Percentiles rank a stretch among this genome's conserved stretches.
phyloP scores from a whole-genome alignment of 2,329 filamentous ascomycete genomes.

The Fusarium clavum region DNA sequence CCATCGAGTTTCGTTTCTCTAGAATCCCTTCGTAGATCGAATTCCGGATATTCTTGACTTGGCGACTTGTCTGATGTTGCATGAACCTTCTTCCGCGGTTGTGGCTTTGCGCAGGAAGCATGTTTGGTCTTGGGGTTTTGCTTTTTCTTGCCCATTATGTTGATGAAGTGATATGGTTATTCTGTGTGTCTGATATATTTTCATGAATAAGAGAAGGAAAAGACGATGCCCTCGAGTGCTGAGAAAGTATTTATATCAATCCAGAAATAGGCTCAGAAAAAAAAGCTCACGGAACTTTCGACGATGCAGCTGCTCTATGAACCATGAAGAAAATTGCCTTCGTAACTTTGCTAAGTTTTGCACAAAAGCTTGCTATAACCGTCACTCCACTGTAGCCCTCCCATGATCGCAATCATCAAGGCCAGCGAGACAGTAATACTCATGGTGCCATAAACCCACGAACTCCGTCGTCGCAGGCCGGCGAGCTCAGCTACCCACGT shows the following conservation, averaged over 20 bases:
- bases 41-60: not conserved
- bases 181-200: not conserved
- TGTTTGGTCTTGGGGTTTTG: not conserved
- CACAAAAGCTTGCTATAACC: constrained; percentile 59
- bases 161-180: not conserved
- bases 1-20: not conserved
- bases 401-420: constrained; percentile 77
- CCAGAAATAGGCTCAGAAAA: not conserved
- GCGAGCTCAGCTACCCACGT: constrained; percentile 74
- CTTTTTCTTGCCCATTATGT: not conserved
- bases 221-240: not conserved
- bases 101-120: not conserved
- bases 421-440: constrained; percentile 71
- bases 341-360: constrained; percentile 7
- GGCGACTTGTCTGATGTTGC: not conserved
- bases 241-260: not conserved
- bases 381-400: constrained; percentile 76
- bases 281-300: not conserved
- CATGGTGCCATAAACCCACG: constrained; percentile 74
- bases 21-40: not conserved
- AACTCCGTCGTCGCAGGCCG: constrained; percentile 61
- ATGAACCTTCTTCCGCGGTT: not conserved
- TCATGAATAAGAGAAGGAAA: not conserved
- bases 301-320: not conserved
- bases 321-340: not conserved